Evolutionary conservation across 257 asterid genomes (phyloP), one percentile per base, ranked within the genome.

Genomic region (Euphrasia confusa): DNA sequence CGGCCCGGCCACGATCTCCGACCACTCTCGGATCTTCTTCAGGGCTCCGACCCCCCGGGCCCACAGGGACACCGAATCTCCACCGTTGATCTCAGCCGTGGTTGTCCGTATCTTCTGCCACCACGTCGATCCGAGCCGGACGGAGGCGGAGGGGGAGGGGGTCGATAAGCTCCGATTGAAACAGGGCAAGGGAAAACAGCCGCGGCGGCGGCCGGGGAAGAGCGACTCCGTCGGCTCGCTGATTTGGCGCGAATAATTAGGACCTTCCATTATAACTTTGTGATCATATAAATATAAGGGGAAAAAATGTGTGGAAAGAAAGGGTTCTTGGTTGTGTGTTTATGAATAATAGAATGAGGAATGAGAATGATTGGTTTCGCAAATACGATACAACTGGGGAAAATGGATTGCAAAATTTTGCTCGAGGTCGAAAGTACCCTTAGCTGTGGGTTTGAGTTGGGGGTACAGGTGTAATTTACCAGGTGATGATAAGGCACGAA

Each of bases 1-100:
- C 1, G 96, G 96, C 0, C 96, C 92, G 58, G 96, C 96, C 1
- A 83, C 83, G 73, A 88, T 78, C 83, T 88, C 96, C 80, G 96
- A 88, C 88, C 94, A 85, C 77, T 85, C 92, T 6, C 95, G 81
- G 60, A 85, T 76, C 78, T 83, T 83, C 89, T 50, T 81, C 59
- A 85, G 68, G 9, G 84, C 80, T 66, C 60, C 71, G n/a, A 83
- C 72, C 4, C 95, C 83, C 4, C 89, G 72, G 35, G 80, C 21
- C 92, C 86, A 83, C 35, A 85, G 40, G 1, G 84, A 71, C 53
- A 48, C 64, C 57, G 54, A 48, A 7, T 45, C 68, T 24, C 32
- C 58, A 60, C 21, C 42, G 39, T 3, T 35, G 55, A 26, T 44
- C 28, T 73, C 81, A 4, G 60, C 13, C 39, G 72, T 5, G 4